Evolutionary conservation across 2,329 filamentous ascomycete species (phyloP), one percentile per base, ranked within the genome.

Genomic region (Coleophoma crateriformis): DNA sequence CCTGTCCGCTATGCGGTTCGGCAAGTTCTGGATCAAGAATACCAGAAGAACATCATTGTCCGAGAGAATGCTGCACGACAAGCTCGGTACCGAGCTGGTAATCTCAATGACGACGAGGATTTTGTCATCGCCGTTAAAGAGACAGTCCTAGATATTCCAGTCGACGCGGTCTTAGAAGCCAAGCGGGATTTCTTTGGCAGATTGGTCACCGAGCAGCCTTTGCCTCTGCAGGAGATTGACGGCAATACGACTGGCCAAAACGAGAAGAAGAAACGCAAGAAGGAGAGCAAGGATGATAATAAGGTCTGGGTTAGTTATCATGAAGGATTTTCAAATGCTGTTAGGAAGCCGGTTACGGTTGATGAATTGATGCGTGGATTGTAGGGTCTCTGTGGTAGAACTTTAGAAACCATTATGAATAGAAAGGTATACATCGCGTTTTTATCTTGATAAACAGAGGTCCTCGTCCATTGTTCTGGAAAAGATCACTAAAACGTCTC

Each of bases 1-100:
- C 90, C 88, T 0, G 89, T 89, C 0, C 82, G 94, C n/a, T 99
- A 90, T 63, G 92, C 92, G 1, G 86, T 99, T 6, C 84, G 94
- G 19, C 92, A 96, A 66, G 91, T 96, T 8, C 77, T 99, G 1
- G 90, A 96, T 62, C 89, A 94, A 65, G 92, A 97, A 66, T 87
- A 92, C 60, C 82, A 81, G 52, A 89, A 87, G 62, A 85, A 89
- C 44, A 78, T 85, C 12, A 71, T 79, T 32, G 72, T 82, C 33
- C 83, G 85, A 13, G 85, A 88, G 45, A 81, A 81, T 52, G 77
- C 81, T 4, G 77, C 82, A 0, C 75, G 87, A 2, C 81, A 87
- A 60, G 81, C 83, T 8, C 77, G 85, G 3, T 85, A 83, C 64
- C 71, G 68, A 39, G 81, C 74, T n/a, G 80, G 74, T 58, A 70